phyloP scores from a whole-genome alignment of 441 rosid species.

The Brassica balearica region DNA sequence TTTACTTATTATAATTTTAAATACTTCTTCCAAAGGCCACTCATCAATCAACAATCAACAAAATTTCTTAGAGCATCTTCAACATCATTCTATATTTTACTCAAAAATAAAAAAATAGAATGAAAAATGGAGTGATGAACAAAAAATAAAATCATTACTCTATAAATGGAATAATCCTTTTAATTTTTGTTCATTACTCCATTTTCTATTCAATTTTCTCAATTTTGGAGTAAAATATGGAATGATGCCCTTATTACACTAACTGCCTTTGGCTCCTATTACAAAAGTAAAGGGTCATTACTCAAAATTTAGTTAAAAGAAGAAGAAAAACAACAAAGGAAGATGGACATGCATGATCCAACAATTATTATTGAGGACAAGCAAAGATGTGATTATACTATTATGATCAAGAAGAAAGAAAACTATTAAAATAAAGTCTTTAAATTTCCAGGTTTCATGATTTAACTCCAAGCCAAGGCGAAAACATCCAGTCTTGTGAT shows the following conservation, averaged over 20 bases:
- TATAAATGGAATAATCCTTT: too few relatives aligned
- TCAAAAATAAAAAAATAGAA: too few relatives aligned
- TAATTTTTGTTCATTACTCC: too few relatives aligned
- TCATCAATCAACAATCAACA: constrained; percentile 28
- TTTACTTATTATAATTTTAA: constrained; percentile 11
- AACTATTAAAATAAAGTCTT: background rate
- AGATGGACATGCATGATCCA: background rate
- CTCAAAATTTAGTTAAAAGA: background rate
- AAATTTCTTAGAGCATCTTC: background rate
- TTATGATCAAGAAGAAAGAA: background rate
- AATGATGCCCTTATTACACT: background rate
- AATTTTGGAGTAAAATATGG: too few relatives aligned
- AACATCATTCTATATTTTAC: too few relatives aligned
- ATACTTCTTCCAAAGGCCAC: constrained; percentile 30
- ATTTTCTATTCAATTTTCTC: too few relatives aligned
- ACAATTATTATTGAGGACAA: background rate
- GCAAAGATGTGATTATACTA: background rate
- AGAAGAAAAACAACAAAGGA: background rate
- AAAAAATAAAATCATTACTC: too few relatives aligned
- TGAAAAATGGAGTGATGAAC: too few relatives aligned
- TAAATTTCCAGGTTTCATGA: background rate
- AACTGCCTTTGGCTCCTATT: constrained; percentile 29
- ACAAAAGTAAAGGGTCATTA: background rate
- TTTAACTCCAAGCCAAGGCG: background rate
- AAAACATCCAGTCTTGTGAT: background rate